Evolutionary conservation across 1,284 basidiomycete genomes (phyloP), one percentile per base, ranked within the genome.

Genomic region (Irpex sp.): DNA sequence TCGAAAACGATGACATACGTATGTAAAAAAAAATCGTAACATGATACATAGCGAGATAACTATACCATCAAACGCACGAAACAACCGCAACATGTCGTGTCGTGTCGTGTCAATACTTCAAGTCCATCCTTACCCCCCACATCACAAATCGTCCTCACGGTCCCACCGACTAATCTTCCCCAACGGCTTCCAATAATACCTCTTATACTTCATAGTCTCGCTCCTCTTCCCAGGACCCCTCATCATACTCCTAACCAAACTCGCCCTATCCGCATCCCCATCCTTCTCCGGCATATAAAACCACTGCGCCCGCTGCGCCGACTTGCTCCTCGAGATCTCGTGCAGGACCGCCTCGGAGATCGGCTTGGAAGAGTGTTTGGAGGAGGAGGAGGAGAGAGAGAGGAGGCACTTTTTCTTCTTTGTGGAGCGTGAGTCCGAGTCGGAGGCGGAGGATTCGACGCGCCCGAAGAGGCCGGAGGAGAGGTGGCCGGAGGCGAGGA

Each of bases 141-240:
- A 51, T 54, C 33, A 73, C 37, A 72, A 57, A 61, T 72, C 69
- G 62, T 73, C 72, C 68, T 73, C 72, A 1, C 64, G 67, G 55
- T 74, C 72, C 72, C 72, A 74, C 56, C 71, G 66, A 56, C 69
- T 70, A 56, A 72, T 71, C 67, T 74, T 74, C 39, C 68, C 70
- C 53, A 74, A 62, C 12, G 89, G 89, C 47, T 79, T 80, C 76
- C 85, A 91, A 73, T 91, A 91, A 74, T 91, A 91, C 71, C 90
- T 87, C 72, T 91, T 91, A 64, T 86, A 87, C 74, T 88, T 87
- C 79, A 85, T 90, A 71, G 88, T 90, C 73, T 84, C 87, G 57
- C 73, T 84, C 61, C 90, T 74, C 73, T 90, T 90, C 60, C 79
- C 86, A 18, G 85, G 81, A 16, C 87, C 82, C 2, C 87, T 87